Evolutionary conservation across 129 eudicot species (phyloP).

Genomic region (Escallonia rubra): DNA sequence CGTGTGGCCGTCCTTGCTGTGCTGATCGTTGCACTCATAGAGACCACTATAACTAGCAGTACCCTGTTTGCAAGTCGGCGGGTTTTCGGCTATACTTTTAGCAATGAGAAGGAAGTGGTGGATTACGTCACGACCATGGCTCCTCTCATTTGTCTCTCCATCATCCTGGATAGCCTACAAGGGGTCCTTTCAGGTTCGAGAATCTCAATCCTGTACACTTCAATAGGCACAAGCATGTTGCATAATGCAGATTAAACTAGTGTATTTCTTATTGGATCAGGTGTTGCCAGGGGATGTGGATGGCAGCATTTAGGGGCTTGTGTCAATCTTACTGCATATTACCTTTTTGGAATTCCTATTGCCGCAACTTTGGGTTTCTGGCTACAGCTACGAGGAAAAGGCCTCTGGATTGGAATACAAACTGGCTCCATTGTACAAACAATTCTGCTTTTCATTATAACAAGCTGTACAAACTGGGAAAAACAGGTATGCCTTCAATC

Average conservation of each 20-base stretch:
- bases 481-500: constrained; percentile 34
- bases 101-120: constrained; percentile 69
- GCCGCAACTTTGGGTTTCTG: constrained; percentile 54
- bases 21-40: constrained; percentile 39
- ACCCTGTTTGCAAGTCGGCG: constrained; percentile 40
- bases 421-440: constrained; percentile 53
- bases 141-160: constrained; percentile 56
- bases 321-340: constrained; percentile 64
- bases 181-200: constrained; percentile 60
- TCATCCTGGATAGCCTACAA: constrained; percentile 54
- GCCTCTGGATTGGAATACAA: constrained; percentile 73
- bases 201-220: no score
- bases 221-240: background rate
- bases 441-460: constrained; percentile 31
- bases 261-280: constrained; percentile 25
- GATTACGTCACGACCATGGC: constrained; percentile 63
- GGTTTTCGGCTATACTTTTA: constrained; percentile 60
- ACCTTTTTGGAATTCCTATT: constrained; percentile 63
- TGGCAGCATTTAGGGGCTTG: constrained; percentile 86
- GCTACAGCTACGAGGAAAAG: constrained; percentile 47
- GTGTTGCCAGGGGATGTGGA: constrained; percentile 86
- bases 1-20: constrained; percentile 48
- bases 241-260: background rate
- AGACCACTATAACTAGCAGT: constrained; percentile 28
- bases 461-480: constrained; percentile 60